Percentiles rank a stretch among this genome's conserved stretches.
Evolutionary conservation across 208 protist species (phyloP).

Genomic region (Trypanosoma congolense): DNA sequence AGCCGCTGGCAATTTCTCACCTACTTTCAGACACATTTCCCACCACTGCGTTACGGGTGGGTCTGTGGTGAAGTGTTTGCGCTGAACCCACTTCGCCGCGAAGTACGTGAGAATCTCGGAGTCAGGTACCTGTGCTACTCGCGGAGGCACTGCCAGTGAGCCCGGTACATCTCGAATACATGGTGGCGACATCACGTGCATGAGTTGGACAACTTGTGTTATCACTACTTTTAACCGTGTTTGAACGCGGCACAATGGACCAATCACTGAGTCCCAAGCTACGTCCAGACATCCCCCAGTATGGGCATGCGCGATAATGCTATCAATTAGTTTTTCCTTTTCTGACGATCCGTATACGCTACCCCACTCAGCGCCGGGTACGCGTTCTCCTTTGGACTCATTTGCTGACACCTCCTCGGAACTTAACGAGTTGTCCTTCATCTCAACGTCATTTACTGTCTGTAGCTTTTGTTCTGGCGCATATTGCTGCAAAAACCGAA

Average conservation of each 20-base stretch:
- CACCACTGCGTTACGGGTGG: background rate
- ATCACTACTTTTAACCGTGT: constrained; percentile 25
- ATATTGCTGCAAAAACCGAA: background rate
- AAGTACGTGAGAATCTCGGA: constrained; percentile 4
- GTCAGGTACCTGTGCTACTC: background rate
- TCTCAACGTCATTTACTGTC: background rate
- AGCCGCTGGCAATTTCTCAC: background rate
- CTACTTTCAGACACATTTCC: background rate
- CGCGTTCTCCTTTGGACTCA: background rate
- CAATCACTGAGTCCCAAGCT: constrained; percentile 52
- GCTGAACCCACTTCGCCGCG: constrained; percentile 1
- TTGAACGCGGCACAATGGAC: constrained; percentile 38
- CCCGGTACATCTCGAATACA: constrained; percentile 7
- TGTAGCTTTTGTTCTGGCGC: background rate
- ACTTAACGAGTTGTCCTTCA: background rate
- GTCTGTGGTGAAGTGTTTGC: background rate
- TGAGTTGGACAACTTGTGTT: constrained; percentile 27
- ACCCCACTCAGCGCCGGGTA: background rate
- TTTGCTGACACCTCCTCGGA: too few relatives aligned
- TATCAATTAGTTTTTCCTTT: constrained; percentile 50
- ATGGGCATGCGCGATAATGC: constrained; percentile 22
- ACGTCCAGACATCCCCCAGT: constrained; percentile 16
- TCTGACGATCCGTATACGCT: constrained; percentile 12
- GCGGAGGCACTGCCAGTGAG: background rate
- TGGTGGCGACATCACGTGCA: constrained; percentile 34